Conservation (phyloP, 495 filamentous ascomycete species). For the Rostrohypoxylon terebratum region DNA sequence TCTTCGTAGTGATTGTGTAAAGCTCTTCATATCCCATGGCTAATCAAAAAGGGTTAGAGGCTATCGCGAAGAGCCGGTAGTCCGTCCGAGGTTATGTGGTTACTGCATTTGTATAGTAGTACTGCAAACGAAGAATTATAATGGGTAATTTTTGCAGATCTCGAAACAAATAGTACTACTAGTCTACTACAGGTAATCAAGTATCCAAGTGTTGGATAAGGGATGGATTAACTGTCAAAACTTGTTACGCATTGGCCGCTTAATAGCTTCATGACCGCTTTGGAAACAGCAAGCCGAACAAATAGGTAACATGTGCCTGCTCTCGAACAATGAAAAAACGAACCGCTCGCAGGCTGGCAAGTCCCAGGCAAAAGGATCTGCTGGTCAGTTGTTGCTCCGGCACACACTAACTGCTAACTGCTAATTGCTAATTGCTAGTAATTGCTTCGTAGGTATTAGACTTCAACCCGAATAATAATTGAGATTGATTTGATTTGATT, state of each 20-base stretch:
- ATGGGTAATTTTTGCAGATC: background rate
- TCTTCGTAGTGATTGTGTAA: constrained; percentile 6
- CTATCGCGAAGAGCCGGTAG: constrained; percentile 10
- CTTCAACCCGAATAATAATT: constrained; percentile 10
- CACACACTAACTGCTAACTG: background rate
- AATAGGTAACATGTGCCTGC: constrained; percentile 42
- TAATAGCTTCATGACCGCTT: constrained; percentile 36
- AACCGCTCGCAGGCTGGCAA: constrained; percentile 46
- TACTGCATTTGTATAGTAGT: no score
- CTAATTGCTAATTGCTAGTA: no score
- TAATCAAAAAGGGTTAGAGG: background rate
- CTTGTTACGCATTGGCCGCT: constrained; percentile 20
- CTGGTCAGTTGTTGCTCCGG: constrained; percentile 38
- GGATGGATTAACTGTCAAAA: constrained; percentile 5
- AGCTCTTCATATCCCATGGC: background rate
- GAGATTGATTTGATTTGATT: constrained; percentile 35
- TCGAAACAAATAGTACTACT: background rate
- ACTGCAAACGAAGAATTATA: constrained; percentile 31
- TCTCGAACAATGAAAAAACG: constrained; percentile 36
- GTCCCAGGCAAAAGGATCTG: constrained; percentile 42
- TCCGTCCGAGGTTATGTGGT: constrained; percentile 1
- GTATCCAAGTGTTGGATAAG: constrained; percentile 4
- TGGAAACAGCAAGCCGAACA: constrained; percentile 28
- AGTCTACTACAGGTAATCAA: background rate
- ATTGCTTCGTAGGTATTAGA: no score